Base-by-base conservation (phyloP, 345 rosid genomes). In the Nephelium lappaceum region DNA sequence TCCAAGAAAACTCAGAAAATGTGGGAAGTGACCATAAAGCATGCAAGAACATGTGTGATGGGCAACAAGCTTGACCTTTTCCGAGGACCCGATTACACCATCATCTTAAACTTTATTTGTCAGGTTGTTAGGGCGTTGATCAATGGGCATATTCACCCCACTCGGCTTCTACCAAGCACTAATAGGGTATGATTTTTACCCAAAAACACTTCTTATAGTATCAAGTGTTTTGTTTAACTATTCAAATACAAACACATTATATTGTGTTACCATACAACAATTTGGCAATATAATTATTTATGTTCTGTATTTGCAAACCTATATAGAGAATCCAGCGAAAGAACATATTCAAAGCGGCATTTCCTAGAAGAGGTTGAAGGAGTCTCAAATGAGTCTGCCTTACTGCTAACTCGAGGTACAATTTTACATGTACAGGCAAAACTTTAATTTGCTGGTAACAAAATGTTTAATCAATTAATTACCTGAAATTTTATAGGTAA, bases 11-110 rank as follows among this genome's bases (percentile, higher is more conserved):
- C n/a, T n/a, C n/a, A n/a, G n/a, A n/a, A 83, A 81, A 85, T 84
- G 85, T 95, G 99, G 99, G 95, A 90, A 43, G 89, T 80, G 25
- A 88, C 88, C 0, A 78, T 88, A 23, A 93, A 90, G 72, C 99
- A 95, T 69, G 98, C 98, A 2, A 86, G 86, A 79, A 88, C 79
- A 31, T 95, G 99, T 81, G 76, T 36, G 31, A 66, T 86, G 91
- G 98, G 95, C 49, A 87, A 85, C 86, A 88, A 84, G 75, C 72
- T 61, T 25, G 89, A 87, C 65, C 60, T 89, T 18, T 87, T 69
- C 62, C 76, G 71, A 0, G 92, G 86, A 60, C 38, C 72, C 3
- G 69, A 81, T 71, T 88, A 14, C 81, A 6, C 11, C 21, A 19
- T 93, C 71, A 75, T 81, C 45, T 65, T 95, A 10, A 91, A 90